Evolutionary conservation across 2,329 filamentous ascomycete species (phyloP).

Genomic region (Aotearoamyces nothofagi): DNA sequence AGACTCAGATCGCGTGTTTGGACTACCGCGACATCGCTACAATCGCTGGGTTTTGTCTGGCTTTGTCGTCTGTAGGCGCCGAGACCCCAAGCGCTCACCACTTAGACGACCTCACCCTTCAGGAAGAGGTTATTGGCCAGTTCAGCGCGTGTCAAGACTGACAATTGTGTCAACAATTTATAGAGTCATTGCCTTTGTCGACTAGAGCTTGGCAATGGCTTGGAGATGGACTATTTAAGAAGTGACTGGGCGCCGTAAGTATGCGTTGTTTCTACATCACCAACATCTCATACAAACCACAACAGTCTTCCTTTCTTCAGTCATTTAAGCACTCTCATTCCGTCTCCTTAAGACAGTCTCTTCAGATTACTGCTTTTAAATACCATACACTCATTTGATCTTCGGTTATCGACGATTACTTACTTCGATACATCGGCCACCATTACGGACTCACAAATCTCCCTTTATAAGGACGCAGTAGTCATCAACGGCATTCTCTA

Average conservation of each 20-base stretch:
- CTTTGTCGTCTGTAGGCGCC: neutral
- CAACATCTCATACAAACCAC: conserved; percentile 10
- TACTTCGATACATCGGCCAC: too few relatives aligned
- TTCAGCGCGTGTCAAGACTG: conserved; percentile 17
- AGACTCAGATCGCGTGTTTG: too few relatives aligned
- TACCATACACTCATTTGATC: conserved; percentile 12
- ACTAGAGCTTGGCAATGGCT: conserved; percentile 4
- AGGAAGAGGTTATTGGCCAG: conserved; percentile 12
- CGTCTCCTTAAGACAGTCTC: conserved; percentile 15
- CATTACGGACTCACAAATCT: conserved; percentile 6
- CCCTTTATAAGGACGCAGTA: conserved; percentile 9
- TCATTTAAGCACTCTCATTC: conserved; percentile 6
- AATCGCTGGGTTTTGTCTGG: neutral
- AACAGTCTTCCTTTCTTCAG: conserved; percentile 7
- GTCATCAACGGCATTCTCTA: conserved; percentile 10
- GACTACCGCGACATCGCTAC: neutral
- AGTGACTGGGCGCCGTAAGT: conserved; percentile 9
- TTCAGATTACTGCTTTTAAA: conserved; percentile 9
- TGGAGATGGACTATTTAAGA: conserved; percentile 15
- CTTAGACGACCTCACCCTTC: neutral
- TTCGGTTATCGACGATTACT: too few relatives aligned
- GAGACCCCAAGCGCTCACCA: neutral
- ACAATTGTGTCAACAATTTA: conserved; percentile 18
- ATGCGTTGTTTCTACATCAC: conserved; percentile 12
- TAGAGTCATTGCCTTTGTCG: conserved; percentile 14